A percentile compares a stretch with the other conserved stretches of the same genome.
Conservation (phyloP, 164 flowering plant genomes). For the Dillenia turbinata region DNA sequence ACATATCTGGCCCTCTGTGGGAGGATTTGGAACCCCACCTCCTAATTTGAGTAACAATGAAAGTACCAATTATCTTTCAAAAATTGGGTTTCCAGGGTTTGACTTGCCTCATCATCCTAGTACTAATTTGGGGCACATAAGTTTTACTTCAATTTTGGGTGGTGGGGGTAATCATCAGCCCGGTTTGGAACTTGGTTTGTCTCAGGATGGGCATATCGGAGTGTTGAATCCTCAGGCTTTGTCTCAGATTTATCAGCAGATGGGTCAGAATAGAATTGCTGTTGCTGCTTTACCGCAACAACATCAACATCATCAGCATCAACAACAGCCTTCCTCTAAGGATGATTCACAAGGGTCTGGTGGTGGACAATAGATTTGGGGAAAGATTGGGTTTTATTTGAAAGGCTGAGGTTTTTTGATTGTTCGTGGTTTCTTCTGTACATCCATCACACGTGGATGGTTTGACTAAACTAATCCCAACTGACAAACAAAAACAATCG, state of each 20-base stretch:
- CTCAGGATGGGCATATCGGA: constrained; percentile 65
- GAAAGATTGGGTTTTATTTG: neutral
- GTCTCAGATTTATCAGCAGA: constrained; percentile 53
- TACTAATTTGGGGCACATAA: constrained; percentile 28
- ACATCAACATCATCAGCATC: too few relatives aligned
- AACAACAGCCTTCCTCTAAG: constrained; percentile 42
- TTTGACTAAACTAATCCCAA: too few relatives aligned
- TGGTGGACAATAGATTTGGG: constrained; percentile 17
- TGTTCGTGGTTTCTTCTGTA: constrained; percentile 19
- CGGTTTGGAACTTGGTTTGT: constrained; percentile 68
- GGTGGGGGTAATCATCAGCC: constrained; percentile 35
- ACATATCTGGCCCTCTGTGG: constrained; percentile 57
- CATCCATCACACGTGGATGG: neutral
- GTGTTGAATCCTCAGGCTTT: constrained; percentile 46
- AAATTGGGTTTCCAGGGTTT: constrained; percentile 64
- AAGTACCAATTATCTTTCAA: constrained; percentile 43
- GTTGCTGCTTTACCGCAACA: constrained; percentile 21
- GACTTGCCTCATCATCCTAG: constrained; percentile 36
- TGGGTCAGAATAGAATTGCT: constrained; percentile 25
- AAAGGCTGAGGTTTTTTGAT: constrained; percentile 10
- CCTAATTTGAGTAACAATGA: constrained; percentile 46
- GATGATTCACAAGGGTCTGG: constrained; percentile 79
- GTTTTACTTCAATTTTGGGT: constrained; percentile 26
- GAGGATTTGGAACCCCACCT: constrained; percentile 43
- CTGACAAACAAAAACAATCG: too few relatives aligned